phyloP scores from a whole-genome alignment of 257 asterid genomes.

The Solanum etuberosum region DNA sequence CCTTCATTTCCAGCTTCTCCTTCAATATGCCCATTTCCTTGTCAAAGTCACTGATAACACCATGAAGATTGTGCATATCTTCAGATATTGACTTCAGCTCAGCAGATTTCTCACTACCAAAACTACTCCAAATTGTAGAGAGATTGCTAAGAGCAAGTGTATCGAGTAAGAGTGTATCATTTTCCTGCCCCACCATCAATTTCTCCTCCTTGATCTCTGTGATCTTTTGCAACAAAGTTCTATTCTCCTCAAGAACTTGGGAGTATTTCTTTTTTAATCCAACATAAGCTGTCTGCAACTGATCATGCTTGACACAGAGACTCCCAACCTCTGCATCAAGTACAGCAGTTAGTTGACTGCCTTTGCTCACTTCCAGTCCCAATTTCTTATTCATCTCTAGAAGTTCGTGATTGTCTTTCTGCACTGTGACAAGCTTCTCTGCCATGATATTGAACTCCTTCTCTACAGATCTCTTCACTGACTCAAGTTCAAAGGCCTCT shows the following conservation, averaged over 20 bases:
- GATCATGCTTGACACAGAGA: constrained; percentile 31
- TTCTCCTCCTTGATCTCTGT: constrained; percentile 53
- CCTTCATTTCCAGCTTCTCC: constrained; percentile 44
- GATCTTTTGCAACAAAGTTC: constrained; percentile 33
- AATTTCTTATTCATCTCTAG: constrained; percentile 42
- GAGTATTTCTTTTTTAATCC: constrained; percentile 33
- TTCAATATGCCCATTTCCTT: constrained; percentile 33
- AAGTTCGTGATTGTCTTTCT: constrained; percentile 47
- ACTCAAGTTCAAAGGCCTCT: constrained; percentile 51
- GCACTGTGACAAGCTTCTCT: constrained; percentile 31
- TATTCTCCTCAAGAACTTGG: constrained; percentile 46
- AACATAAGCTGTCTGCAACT: constrained; percentile 35
- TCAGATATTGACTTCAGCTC: constrained; percentile 41
- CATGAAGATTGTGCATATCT: constrained; percentile 36
- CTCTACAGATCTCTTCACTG: constrained; percentile 47
- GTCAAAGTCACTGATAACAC: constrained; percentile 31
- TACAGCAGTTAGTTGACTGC: constrained; percentile 22
- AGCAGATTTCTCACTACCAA: constrained; percentile 30
- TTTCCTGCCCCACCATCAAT: constrained; percentile 30
- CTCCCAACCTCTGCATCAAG: constrained; percentile 42
- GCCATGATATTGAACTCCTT: constrained; percentile 32
- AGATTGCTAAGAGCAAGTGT: constrained; percentile 35
- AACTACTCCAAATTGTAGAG: constrained; percentile 33
- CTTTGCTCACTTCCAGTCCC: constrained; percentile 30
- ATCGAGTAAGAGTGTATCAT: constrained; percentile 44